These are phyloP conservation scores for Solanum habrochaites DNA, from an alignment of 257 asterid genomes.

Conservation along the genomic window DNA sequence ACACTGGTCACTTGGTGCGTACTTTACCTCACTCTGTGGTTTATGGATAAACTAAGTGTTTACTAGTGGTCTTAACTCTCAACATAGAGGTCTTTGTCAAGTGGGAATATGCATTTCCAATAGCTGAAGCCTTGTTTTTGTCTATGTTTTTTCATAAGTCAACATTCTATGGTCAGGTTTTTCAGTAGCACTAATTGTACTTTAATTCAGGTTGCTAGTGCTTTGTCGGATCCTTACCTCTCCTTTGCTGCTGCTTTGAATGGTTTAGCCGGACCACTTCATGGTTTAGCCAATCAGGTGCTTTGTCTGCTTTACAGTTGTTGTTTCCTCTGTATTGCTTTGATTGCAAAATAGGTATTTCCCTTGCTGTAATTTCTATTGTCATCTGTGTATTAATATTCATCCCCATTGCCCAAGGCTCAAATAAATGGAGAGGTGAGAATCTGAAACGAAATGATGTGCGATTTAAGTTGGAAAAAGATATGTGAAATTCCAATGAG, in stretches of 20 bases:
- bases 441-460: not conserved
- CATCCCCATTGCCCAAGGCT: not conserved
- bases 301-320: not conserved
- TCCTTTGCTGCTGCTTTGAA: constrained; percentile 98
- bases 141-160: not conserved
- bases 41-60: not conserved
- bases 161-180: not conserved
- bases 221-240: constrained; percentile 98
- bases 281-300: constrained; percentile 99
- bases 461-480: not conserved
- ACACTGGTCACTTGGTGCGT: constrained; percentile 98
- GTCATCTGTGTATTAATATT: not conserved
- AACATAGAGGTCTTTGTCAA: not conserved
- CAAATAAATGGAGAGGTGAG: not conserved
- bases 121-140: not conserved
- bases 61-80: not conserved
- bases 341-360: not conserved
- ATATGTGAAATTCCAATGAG: not conserved
- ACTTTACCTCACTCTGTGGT: constrained; percentile 1
- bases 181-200: not conserved
- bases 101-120: not conserved
- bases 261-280: constrained; percentile 99
- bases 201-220: constrained; percentile 79
- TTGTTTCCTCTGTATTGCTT: not conserved
- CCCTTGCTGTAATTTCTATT: not conserved